Base-by-base conservation (phyloP, 169 alveolate genomes). In the Miamiensis avidus region DNA sequence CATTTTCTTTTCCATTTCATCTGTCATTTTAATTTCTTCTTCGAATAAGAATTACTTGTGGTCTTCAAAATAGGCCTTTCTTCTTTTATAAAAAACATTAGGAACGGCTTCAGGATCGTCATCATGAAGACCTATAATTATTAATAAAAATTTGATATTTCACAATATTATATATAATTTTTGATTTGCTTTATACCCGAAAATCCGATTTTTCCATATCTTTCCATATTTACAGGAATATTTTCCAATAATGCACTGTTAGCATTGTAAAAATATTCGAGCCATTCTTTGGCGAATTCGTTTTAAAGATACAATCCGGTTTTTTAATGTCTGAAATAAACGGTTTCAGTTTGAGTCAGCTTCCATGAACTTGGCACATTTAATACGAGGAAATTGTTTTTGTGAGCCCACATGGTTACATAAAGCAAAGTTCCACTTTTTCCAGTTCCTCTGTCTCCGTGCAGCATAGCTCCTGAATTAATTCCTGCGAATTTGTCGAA, bases 21-120 rank as follows among this genome's bases (percentile, higher is more conserved):
- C 86, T 29, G 85, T 78, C 69, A 69, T 49, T 32, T 89, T 90
- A 20, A 75, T 74, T 82, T 93, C 96, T 76, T 81, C 77, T 34
- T 90, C 92, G 28, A 74, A 77, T 25, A 87, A 76, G 31, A 83
- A 77, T 32, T 90, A 81, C 81, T 93, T 88, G 91, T 89, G 89
- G 31, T 82, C 91, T 72, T 93, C 94, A 77, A 84, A 78, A 86
- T 92, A 88, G 30, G 75, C 82, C 74, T 87, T 28, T 81, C 94
- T 89, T 65, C 87, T 76, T 29, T 72, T 73, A 81, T 93, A 92
- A 78, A 89, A 90, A 25, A 89, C 73, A 77, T 91, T 89, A 27
- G 93, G 93, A 34, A 84, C 81, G 11, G 94, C 93, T 28, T 86
- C 96, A 29, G 91, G 90, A 26, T 93, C 94, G 74, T 90, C 89